Evolutionary conservation across 176 grass and related monocot species (phyloP).

Genomic region (Musa itinerans): DNA sequence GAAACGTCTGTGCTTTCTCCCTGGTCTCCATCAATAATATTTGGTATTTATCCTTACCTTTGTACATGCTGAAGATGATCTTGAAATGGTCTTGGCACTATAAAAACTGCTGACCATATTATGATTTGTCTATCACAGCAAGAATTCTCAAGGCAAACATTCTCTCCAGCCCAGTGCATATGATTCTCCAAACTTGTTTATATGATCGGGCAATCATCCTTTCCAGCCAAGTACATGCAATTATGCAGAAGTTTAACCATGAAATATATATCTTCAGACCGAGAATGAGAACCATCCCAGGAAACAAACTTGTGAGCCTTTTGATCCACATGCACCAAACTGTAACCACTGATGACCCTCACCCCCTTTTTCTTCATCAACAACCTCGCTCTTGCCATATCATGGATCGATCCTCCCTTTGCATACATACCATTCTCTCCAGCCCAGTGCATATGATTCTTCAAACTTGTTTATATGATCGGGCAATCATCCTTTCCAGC

Average conservation of each 20-base stretch:
- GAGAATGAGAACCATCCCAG: constrained; percentile 40
- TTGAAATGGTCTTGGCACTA: no score
- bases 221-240: constrained; percentile 10
- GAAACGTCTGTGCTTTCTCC: no score
- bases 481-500: constrained; percentile 5
- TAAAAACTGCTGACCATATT: no score
- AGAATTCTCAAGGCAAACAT: no score
- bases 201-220: constrained; percentile 8
- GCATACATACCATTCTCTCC: not conserved
- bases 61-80: no score
- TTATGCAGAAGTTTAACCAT: constrained; percentile 37
- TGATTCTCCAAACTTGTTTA: constrained; percentile 1
- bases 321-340: constrained; percentile 16
- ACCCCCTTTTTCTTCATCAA: constrained; percentile 37
- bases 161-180: not conserved
- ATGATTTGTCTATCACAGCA: no score
- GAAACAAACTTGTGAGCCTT: constrained; percentile 32
- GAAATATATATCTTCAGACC: constrained; percentile 26
- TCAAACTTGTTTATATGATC: not conserved
- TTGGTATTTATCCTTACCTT: no score
- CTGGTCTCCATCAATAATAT: no score
- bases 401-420: not conserved
- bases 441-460: not conserved
- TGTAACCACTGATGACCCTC: constrained; percentile 29
- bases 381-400: constrained; percentile 3